Evolutionary conservation across 495 filamentous ascomycete species (phyloP).

Genomic region (Monascus purpureus): DNA sequence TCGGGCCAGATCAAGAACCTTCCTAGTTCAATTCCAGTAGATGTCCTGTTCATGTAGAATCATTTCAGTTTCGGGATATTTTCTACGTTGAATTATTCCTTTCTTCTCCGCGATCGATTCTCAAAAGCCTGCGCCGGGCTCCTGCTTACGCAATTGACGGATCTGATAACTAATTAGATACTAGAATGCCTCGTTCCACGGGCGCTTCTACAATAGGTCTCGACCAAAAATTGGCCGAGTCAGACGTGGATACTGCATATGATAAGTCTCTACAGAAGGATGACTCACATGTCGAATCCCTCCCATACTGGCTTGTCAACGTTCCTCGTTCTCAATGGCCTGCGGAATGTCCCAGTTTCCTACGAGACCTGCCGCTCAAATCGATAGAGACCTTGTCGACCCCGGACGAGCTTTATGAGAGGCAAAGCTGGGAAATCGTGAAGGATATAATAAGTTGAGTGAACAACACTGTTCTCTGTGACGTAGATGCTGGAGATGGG

Average conservation of each 20-base stretch:
- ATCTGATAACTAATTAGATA: too few relatives aligned
- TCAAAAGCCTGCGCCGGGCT: too few relatives aligned
- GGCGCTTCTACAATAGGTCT: conserved; percentile 8
- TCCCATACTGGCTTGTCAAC: conserved; percentile 76
- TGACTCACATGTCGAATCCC: conserved; percentile 4
- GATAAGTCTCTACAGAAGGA: conserved; percentile 4
- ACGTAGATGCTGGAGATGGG: background rate
- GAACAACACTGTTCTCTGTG: too few relatives aligned
- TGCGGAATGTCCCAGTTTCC: conserved; percentile 52
- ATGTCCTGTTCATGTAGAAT: too few relatives aligned
- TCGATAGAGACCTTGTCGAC: conserved; percentile 46
- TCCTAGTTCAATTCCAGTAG: too few relatives aligned
- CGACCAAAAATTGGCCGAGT: conserved; percentile 12
- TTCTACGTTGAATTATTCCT: too few relatives aligned
- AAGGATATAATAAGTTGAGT: conserved; percentile 40
- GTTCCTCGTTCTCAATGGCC: conserved; percentile 47
- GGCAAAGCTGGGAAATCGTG: conserved; percentile 49
- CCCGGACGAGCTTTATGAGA: conserved; percentile 43
- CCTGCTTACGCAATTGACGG: too few relatives aligned
- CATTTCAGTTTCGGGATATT: too few relatives aligned
- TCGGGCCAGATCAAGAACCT: too few relatives aligned
- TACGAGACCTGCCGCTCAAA: conserved; percentile 36
- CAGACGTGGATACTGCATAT: conserved; percentile 6
- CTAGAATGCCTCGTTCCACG: conserved; percentile 7
- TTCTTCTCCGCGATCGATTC: too few relatives aligned